These are phyloP conservation scores for Mycena venus DNA, from an alignment of 768 basidiomycete species.

Conservation along the genomic window DNA sequence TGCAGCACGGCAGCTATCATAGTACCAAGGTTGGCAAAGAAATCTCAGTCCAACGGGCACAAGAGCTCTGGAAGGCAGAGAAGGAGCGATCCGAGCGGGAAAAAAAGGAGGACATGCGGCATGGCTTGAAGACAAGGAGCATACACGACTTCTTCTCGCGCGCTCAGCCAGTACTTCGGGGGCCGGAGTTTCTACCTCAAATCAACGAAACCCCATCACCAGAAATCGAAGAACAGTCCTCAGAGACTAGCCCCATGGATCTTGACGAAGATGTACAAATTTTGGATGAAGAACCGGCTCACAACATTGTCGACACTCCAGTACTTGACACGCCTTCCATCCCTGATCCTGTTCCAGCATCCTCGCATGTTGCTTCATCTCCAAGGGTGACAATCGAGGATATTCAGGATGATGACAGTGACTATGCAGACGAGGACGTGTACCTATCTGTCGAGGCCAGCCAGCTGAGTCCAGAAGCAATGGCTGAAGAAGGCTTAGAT, in stretches of 20 bases:
- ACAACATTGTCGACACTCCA: neutral
- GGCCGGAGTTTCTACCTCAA: neutral
- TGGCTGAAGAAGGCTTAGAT: constrained; percentile 1
- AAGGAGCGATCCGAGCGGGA: neutral
- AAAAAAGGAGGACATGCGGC: neutral
- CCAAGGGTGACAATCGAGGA: neutral
- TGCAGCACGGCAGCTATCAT: neutral
- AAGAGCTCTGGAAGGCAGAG: neutral
- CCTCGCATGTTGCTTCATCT: neutral
- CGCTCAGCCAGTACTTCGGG: neutral
- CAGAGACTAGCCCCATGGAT: too few species aligned
- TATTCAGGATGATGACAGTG: neutral
- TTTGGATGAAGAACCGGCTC: too few species aligned
- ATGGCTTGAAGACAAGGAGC: neutral
- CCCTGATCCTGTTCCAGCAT: neutral
- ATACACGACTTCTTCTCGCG: constrained; percentile 1
- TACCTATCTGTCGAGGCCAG: neutral
- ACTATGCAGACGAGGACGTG: neutral
- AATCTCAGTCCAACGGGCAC: neutral
- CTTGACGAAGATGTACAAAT: too few species aligned
- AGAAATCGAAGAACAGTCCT: neutral
- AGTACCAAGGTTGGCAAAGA: neutral
- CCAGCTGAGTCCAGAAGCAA: neutral
- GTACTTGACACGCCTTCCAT: neutral
- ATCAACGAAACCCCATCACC: neutral